These are phyloP conservation scores for Fusarium napiforme DNA, from an alignment of 2,329 filamentous ascomycete species.

Conservation along the genomic window DNA sequence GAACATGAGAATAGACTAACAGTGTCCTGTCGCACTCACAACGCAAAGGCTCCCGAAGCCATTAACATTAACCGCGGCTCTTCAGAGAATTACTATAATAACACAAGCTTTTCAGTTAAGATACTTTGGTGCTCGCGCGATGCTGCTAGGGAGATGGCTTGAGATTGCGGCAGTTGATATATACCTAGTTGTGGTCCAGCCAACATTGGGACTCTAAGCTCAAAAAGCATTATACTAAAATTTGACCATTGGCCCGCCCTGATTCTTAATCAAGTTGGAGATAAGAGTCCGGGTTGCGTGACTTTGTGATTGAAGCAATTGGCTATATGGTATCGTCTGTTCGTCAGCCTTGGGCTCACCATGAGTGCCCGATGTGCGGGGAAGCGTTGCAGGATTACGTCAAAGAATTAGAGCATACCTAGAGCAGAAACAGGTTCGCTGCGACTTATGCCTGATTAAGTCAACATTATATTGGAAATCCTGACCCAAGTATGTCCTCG, in stretches of 20 bases:
- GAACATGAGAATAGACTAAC: neutral
- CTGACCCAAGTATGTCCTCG: rapidly evolving
- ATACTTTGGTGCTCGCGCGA: too few relatives aligned
- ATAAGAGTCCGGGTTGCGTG: rapidly evolving
- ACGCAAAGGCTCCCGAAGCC: too few relatives aligned
- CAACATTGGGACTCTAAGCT: neutral
- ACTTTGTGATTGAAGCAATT: neutral
- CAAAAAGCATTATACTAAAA: rapidly evolving
- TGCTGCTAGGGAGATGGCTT: too few relatives aligned
- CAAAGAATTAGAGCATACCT: too few relatives aligned
- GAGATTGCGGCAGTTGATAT: too few relatives aligned
- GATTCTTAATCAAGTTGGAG: rapidly evolving
- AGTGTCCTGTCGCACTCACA: neutral
- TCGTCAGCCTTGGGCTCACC: neutral
- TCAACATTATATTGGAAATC: too few relatives aligned
- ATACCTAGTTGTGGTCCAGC: too few relatives aligned
- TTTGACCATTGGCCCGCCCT: rapidly evolving
- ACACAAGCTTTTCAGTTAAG: too few relatives aligned
- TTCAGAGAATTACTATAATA: too few relatives aligned
- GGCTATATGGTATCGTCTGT: neutral
- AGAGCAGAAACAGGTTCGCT: rapidly evolving
- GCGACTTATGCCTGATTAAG: too few relatives aligned
- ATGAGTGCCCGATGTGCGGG: neutral
- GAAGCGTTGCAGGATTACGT: too few relatives aligned
- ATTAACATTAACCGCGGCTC: rapidly evolving